These are phyloP conservation scores for Striga hermonthica DNA, from an alignment of 305 asterid genomes.

Conservation along the genomic window DNA sequence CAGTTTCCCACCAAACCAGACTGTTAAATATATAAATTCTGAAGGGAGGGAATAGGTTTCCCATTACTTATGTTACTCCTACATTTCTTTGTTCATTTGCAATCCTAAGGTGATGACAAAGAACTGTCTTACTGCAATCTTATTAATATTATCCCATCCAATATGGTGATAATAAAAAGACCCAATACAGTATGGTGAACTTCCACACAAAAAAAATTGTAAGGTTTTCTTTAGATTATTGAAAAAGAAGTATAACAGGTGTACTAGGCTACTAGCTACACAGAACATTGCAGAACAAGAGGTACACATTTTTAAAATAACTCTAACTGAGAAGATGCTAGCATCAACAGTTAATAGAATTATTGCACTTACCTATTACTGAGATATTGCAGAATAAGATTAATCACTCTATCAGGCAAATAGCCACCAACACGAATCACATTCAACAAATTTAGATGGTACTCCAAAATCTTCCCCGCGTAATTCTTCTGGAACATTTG, in stretches of 20 bases:
- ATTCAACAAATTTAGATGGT: conserved; percentile 85
- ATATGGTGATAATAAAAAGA: neutral
- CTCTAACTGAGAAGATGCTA: conserved; percentile 1
- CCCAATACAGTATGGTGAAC: neutral
- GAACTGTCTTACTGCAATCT: neutral
- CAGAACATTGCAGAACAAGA: conserved; percentile 21
- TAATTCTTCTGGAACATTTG: conserved; percentile 92
- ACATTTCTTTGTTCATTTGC: conserved; percentile 10
- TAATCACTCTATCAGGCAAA: conserved; percentile 91
- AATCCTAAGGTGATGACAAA: neutral
- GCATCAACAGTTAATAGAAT: conserved; percentile 13
- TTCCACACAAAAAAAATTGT: neutral
- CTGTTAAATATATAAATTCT: neutral
- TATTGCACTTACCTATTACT: conserved; percentile 67
- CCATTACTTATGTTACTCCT: neutral
- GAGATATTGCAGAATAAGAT: conserved; percentile 90
- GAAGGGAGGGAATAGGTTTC: neutral
- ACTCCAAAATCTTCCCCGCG: conserved; percentile 91
- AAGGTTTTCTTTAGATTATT: neutral
- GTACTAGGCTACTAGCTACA: neutral
- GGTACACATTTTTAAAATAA: conserved; percentile 4
- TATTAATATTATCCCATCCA: neutral
- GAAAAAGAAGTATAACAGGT: neutral
- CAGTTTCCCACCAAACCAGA: neutral
- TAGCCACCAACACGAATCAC: conserved; percentile 86